These are phyloP conservation scores for Leucoagaricus sp. DNA, from an alignment of 1,284 basidiomycete genomes.

Conservation along the genomic window DNA sequence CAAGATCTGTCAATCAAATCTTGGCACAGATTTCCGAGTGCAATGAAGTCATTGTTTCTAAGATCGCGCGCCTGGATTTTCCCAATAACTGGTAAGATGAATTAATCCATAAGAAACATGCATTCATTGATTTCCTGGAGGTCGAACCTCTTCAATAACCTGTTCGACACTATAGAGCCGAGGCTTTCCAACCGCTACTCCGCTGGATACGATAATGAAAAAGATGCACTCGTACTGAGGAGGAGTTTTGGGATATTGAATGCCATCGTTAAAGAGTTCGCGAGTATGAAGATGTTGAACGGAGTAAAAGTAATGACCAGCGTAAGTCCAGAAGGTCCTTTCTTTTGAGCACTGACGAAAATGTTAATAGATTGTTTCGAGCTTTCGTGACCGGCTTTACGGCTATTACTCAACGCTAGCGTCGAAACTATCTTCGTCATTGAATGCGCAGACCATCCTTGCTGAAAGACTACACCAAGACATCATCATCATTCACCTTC, in stretches of 20 bases:
- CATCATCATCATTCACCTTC: conserved; percentile 61
- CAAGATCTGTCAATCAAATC: conserved; percentile 14
- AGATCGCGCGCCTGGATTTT: conserved; percentile 72
- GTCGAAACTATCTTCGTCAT: conserved; percentile 39
- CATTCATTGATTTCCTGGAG: conserved; percentile 41
- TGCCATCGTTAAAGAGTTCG: conserved; percentile 67
- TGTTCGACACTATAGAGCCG: conserved; percentile 54
- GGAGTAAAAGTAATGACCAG: conserved; percentile 66
- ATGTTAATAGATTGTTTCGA: conserved; percentile 53
- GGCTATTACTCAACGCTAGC: conserved; percentile 61
- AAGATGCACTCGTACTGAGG: conserved; percentile 53
- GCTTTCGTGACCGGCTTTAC: conserved; percentile 53
- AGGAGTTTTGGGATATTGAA: conserved; percentile 65
- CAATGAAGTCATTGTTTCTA: conserved; percentile 69
- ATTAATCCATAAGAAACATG: conserved; percentile 3
- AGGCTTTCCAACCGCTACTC: conserved; percentile 51
- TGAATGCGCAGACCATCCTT: conserved; percentile 33
- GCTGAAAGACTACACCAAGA: conserved; percentile 47
- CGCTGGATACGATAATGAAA: conserved; percentile 40
- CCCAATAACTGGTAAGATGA: conserved; percentile 61
- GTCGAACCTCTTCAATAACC: conserved; percentile 60
- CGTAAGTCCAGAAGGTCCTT: conserved; percentile 34
- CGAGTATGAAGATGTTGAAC: conserved; percentile 63
- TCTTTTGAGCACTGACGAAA: conserved; percentile 11
- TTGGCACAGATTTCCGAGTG: conserved; percentile 65